Conservation (phyloP, 306 rosid species). For the Hippophae gyantsensis region DNA sequence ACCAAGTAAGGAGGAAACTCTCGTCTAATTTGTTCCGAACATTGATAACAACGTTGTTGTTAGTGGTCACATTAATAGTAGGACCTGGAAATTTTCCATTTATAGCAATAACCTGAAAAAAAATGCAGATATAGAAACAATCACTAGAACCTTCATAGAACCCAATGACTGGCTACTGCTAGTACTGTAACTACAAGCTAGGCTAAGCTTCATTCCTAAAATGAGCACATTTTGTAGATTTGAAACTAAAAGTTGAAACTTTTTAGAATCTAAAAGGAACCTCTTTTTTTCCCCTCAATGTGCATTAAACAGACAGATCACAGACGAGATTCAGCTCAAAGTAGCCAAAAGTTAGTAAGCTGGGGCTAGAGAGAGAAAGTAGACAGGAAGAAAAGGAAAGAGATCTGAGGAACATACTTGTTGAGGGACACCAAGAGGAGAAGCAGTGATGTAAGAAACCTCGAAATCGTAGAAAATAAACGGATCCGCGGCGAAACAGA, state of each 20-base stretch:
- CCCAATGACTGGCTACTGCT: no score
- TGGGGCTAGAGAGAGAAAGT: background rate
- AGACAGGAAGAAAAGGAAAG: background rate
- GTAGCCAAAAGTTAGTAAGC: background rate
- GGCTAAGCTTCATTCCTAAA: slow-evolving; percentile 3
- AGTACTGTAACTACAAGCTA: background rate
- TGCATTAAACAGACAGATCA: slow-evolving; percentile 4
- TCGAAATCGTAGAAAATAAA: slow-evolving; percentile 27
- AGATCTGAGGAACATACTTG: slow-evolving; percentile 28
- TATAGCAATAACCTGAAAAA: slow-evolving; percentile 79
- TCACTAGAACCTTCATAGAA: background rate
- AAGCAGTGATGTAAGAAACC: slow-evolving; percentile 45
- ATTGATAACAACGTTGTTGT: slow-evolving; percentile 75
- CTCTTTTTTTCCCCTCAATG: slow-evolving; percentile 13
- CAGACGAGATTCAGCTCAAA: background rate
- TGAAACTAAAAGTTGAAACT: slow-evolving; percentile 24
- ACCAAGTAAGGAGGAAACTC: slow-evolving; percentile 81
- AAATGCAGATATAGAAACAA: slow-evolving; percentile 17
- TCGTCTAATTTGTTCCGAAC: slow-evolving; percentile 86
- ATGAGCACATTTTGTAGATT: slow-evolving; percentile 28
- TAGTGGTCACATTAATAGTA: slow-evolving; percentile 69
- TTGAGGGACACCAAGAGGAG: slow-evolving; percentile 45
- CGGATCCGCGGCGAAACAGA: slow-evolving; percentile 40
- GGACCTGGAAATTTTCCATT: slow-evolving; percentile 86
- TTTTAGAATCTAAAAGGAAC: slow-evolving; percentile 19